Percentiles rank a stretch among this genome's conserved stretches.
phyloP scores from a whole-genome alignment of 1,284 basidiomycete species.

The Apiotrichum mycotoxinovorans region DNA sequence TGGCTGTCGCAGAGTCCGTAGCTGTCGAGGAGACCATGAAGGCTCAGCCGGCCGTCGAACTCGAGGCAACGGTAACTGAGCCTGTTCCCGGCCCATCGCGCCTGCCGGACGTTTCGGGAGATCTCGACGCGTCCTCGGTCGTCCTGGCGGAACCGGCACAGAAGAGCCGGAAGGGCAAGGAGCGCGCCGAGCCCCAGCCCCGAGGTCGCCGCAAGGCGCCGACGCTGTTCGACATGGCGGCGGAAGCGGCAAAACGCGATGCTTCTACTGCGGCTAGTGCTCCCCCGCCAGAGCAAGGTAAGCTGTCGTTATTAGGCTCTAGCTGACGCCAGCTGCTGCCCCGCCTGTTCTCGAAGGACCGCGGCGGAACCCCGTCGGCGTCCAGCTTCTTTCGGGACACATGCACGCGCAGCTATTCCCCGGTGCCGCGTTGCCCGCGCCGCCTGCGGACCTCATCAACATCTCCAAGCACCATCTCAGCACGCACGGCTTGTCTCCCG shows the following conservation, averaged over 20 bases:
- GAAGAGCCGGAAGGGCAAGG: slow-evolving; percentile 23
- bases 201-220: neutral
- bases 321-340: neutral
- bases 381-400: slow-evolving; percentile 78
- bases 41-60: neutral
- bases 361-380: slow-evolving; percentile 76
- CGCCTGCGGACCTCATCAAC: slow-evolving; percentile 62
- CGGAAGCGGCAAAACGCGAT: neutral
- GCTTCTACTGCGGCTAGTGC: neutral
- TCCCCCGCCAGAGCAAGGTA: neutral
- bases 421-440: slow-evolving; percentile 61
- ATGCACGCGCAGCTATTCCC: slow-evolving; percentile 84
- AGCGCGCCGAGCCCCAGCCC: slow-evolving; percentile 11
- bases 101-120: neutral
- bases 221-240: neutral
- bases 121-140: neutral
- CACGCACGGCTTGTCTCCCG: slow-evolving; percentile 72
- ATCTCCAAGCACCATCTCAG: slow-evolving; percentile 76
- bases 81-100: neutral
- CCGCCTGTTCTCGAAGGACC: slow-evolving; percentile 9
- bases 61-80: neutral
- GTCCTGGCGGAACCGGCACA: neutral
- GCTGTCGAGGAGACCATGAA: neutral
- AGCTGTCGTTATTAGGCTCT: neutral
- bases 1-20: neutral